These are phyloP conservation scores for Dryas integrifolia DNA, from an alignment of 331 rosid genomes.

Conservation along the genomic window DNA sequence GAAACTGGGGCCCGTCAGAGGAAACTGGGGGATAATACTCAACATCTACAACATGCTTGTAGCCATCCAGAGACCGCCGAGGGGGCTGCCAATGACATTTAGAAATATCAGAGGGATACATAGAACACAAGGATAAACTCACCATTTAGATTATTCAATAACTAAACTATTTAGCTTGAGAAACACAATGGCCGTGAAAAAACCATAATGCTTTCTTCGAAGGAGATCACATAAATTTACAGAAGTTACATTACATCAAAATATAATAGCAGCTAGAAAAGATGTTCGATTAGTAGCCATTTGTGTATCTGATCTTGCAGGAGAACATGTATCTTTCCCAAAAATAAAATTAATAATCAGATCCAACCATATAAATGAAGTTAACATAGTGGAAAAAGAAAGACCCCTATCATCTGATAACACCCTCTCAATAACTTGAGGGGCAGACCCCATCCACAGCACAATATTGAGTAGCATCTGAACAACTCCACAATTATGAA, in stretches of 20 bases:
- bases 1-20: conserved; percentile 73
- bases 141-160: background rate
- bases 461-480: background rate
- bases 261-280: background rate
- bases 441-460: background rate
- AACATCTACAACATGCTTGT: conserved; percentile 84
- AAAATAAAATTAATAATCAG: background rate
- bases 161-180: background rate
- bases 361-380: background rate
- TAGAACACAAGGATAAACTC: background rate
- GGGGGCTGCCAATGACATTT: conserved; percentile 57
- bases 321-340: background rate
- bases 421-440: background rate
- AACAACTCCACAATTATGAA: background rate
- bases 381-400: background rate
- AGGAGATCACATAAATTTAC: background rate
- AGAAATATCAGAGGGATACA: conserved; percentile 23
- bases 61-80: conserved; percentile 78
- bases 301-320: background rate
- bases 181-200: conserved; percentile 3
- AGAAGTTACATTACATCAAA: background rate
- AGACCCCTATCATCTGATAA: background rate
- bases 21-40: conserved; percentile 70
- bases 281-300: background rate
- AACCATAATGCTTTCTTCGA: background rate